These are phyloP conservation scores for Cubamyces lactineus DNA, from an alignment of 768 basidiomycete genomes.

Conservation along the genomic window DNA sequence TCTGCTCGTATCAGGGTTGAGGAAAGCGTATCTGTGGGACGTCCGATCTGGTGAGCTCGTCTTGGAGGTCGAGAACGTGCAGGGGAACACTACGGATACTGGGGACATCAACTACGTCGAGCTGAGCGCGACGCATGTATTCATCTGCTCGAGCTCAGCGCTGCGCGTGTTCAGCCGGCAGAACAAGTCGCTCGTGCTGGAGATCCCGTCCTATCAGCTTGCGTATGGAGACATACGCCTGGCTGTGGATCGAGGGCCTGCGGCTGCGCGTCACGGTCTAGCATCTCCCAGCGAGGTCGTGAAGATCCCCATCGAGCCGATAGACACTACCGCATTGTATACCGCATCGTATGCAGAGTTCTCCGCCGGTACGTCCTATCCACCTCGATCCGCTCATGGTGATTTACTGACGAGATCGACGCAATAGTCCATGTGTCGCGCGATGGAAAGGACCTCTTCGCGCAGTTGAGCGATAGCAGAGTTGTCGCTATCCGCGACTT, in stretches of 20 bases:
- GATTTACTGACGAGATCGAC: neutral
- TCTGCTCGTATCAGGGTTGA: conserved; percentile 51
- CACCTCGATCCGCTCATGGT: neutral
- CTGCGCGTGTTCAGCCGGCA: conserved; percentile 59
- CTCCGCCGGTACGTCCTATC: conserved; percentile 4
- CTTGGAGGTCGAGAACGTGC: conserved; percentile 50
- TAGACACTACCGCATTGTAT: conserved; percentile 10
- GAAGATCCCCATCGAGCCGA: conserved; percentile 6
- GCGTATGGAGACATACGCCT: conserved; percentile 9
- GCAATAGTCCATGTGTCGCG: conserved; percentile 42
- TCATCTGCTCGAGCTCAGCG: conserved; percentile 54
- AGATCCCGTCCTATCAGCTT: conserved; percentile 29
- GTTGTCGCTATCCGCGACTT: conserved; percentile 42
- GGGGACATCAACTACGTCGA: conserved; percentile 67
- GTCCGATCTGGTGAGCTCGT: conserved; percentile 52
- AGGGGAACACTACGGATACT: conserved; percentile 31
- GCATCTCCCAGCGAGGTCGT: conserved; percentile 8
- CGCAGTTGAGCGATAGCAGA: conserved; percentile 28
- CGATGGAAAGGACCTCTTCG: conserved; percentile 39
- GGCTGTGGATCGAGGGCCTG: neutral
- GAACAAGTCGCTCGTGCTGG: conserved; percentile 47
- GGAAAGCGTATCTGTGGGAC: conserved; percentile 63
- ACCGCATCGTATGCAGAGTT: conserved; percentile 23
- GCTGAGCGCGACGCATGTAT: conserved; percentile 56
- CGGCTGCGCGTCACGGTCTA: neutral